Evolutionary conservation across 768 basidiomycete genomes (phyloP), one percentile per base, ranked within the genome.

Genomic region (Steccherinum ochraceum): DNA sequence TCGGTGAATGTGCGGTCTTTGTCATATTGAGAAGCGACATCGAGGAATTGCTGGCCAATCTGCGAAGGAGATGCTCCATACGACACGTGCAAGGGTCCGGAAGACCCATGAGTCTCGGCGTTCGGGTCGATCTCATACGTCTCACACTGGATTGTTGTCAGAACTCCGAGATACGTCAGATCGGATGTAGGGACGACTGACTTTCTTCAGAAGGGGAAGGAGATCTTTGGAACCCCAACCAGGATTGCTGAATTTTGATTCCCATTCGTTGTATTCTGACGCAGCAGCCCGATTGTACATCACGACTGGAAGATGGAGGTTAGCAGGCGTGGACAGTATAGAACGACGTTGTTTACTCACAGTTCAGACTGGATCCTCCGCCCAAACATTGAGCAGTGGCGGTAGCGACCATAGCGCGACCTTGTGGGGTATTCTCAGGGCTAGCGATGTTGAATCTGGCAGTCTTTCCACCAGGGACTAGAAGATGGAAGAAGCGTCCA

Each of bases 241-340:
- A 5, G 72, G 60, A 57, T 83, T 81, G 1, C 71, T 71, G 25
- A 75, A 61, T 0, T 70, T 60, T 3, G 47, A 54, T 40, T 75
- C 74, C 82, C 81, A 83, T 49, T 77, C 76, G 54, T 84, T 78
- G 45, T 77, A 82, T 57, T 84, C 82, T 0, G 80, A 81, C 2
- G 79, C 75, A 11, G 79, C 62, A 20, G 78, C 74, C 18, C 82
- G 73, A 1, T 71, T 74, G 49, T 81, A 83, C 69, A 76, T 69
- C 7, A 23, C 19, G 18, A 43, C 41, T 43, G 41, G 7, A 23
- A 7, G 30, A 35, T 7, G 16, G 30, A 35, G 7, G 7, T 7
- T 35, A 7, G 7, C 7, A 35, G 30, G 30, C 30, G 16, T 16
- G 30, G 19, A n/a, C 7, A 18, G n/a, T 5, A 43, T 43, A 7